Evolutionary conservation across 805 yeast species (phyloP), one percentile per base, ranked within the genome.

Genomic region (Myxozyma udenii): DNA sequence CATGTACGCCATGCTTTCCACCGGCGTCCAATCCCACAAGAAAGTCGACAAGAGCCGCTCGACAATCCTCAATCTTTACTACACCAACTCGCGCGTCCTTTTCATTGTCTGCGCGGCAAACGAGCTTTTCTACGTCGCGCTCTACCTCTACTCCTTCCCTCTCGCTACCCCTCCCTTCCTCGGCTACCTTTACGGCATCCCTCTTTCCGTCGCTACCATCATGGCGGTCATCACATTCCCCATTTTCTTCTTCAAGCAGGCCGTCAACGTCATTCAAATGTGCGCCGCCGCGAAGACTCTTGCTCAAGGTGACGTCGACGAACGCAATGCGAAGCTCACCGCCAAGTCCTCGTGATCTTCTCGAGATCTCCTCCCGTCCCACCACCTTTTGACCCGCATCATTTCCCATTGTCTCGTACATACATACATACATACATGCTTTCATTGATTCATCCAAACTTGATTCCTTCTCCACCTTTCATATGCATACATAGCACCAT

Each of bases 21-120:
- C 81, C 35, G 98, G 98, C 18, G 81, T 85, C 2, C 67, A 78
- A 7, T 81, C 90, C 39, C 99, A 93, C 72, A 93, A 93, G 74
- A 78, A 79, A 57, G 85, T 95, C 49, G 84, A 80, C 50, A 77
- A 81, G 62, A 81, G 83, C 60, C 77, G 82, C 28, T 83, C 85
- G 57, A 77, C 81, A 74, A 74, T 93, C 51, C 76, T 93, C 66
- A 80, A 83, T 61, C 76, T 91, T 58, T 93, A 93, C 75, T 93
- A 93, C 72, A 86, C 88, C 53, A 85, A 87, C 74, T 80, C 88
- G 64, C 26, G 28, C 16, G 95, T 93, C 18, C 75, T 93, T 57
- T 93, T 93, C 71, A 69, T 82, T 21, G 90, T 93, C 57, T 93
- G 99, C 70, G 87, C 93, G 23, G 85, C 90, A 57, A 93, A 93